Base-by-base conservation (phyloP, 495 filamentous ascomycete species). In the Hyaloscypha finlandica region DNA sequence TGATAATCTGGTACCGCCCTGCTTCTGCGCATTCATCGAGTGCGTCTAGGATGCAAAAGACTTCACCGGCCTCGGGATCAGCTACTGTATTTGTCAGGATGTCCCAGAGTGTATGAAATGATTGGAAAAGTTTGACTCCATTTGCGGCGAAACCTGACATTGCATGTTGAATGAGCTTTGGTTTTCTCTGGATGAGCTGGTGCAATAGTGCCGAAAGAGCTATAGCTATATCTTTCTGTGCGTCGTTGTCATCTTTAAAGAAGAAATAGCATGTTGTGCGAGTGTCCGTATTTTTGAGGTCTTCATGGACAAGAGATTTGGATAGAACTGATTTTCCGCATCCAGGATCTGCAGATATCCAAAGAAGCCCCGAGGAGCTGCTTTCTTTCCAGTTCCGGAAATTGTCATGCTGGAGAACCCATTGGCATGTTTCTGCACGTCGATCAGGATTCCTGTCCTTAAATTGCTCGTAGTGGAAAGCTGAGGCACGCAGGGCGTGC, bases 291-390 rank as follows among this genome's bases (percentile, higher is more conserved):
- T 35, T 71, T 25, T 61, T 69, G 8, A 80, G 56, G 2, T 74
- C 67, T 6, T 74, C 32, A 63, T 87, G 80, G 2, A 83, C 64
- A 3, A 87, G 68, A 31, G 77, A 75, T 57, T 74, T 82, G 9
- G 81, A 71, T 33, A 85, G 65, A 16, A 84, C 83, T 5, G 84
- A 84, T 69, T 86, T 87, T 9, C 84, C 84, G 68, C 82, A 85
- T 14, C 84, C 83, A 2, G 84, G 84, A 59, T 85, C 77, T 48
- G 84, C 83, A 12, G 83, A 82, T 16, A 85, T 76, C 77, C 79
- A 82, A 9, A 87, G 76, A 1, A 69, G 57, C 14, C 39, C 63
- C 6, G 67, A 73, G 14, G n/a, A 30, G 67, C 68, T 66, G 37
- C 32, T 61, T 4, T 37, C 33, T 30, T 70, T 22, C 80, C 80